Percentiles rank a stretch among this genome's conserved stretches.
Conservation (phyloP, 495 filamentous ascomycete species). For the Aspergillus affinis region DNA sequence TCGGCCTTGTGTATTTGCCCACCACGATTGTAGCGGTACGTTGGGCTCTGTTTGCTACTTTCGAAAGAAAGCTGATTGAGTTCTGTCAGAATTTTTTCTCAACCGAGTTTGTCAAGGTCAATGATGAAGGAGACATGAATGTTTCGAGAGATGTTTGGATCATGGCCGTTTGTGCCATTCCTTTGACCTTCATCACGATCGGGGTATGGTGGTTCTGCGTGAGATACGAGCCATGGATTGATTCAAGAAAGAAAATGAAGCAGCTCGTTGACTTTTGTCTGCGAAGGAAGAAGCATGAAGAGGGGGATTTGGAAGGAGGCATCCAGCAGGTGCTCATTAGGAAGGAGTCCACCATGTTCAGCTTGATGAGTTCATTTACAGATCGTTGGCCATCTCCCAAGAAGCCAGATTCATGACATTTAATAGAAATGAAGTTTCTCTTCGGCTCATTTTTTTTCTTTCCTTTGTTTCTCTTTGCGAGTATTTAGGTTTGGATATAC, state of each 20-base stretch:
- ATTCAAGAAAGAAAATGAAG: not conserved
- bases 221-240: not conserved
- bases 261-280: not conserved
- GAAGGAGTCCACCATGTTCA: not conserved
- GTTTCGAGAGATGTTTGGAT: slow-evolving; percentile 15
- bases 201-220: slow-evolving; percentile 29
- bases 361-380: not conserved
- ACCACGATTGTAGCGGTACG: slow-evolving; percentile 36
- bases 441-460: too few species aligned
- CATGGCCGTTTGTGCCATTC: slow-evolving; percentile 28
- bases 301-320: not conserved
- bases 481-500: not conserved
- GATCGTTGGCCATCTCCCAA: not conserved
- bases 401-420: not conserved
- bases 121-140: not conserved
- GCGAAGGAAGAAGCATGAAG: not conserved
- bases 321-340: not conserved
- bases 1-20: slow-evolving; percentile 36
- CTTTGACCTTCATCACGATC: slow-evolving; percentile 33
- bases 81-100: slow-evolving; percentile 37
- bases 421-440: not conserved
- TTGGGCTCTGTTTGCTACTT: not conserved
- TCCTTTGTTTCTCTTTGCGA: too few species aligned
- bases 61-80: not conserved
- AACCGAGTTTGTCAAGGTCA: slow-evolving; percentile 28